phyloP scores from a whole-genome alignment of 108 stramenopile species.

The Nannochloropsis gaditana region DNA sequence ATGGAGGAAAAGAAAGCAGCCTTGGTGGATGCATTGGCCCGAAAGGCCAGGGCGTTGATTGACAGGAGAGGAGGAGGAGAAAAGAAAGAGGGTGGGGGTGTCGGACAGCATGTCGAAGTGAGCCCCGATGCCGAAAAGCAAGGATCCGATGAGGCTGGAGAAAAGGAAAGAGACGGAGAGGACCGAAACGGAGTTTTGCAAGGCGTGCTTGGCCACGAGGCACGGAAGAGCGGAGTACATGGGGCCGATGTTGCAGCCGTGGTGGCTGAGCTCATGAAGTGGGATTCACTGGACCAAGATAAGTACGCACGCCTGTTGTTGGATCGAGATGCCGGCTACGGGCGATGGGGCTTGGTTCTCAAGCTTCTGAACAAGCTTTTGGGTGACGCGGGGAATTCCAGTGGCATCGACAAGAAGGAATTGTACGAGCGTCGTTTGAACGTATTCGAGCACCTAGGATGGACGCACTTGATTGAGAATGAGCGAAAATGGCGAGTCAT shows the following conservation, averaged over 20 bases:
- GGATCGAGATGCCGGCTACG: constrained; percentile 21
- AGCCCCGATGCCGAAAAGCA: neutral
- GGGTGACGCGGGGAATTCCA: neutral
- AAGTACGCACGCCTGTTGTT: constrained; percentile 33
- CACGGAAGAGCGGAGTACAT: neutral
- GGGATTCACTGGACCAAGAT: constrained; percentile 32
- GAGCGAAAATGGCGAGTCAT: constrained; percentile 37
- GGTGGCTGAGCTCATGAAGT: constrained; percentile 22
- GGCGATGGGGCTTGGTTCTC: constrained; percentile 34
- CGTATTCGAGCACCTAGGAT: constrained; percentile 30
- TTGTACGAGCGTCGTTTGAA: neutral
- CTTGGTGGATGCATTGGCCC: constrained; percentile 29
- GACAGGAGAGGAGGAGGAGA: constrained; percentile 22
- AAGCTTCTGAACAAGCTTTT: constrained; percentile 38
- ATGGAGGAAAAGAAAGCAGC: constrained; percentile 34
- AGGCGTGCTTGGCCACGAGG: neutral
- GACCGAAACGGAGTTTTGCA: neutral
- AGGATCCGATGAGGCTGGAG: neutral
- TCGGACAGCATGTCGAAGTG: neutral
- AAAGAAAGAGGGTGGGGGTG: neutral
- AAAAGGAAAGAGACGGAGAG: constrained; percentile 23
- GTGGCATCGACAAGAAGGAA: constrained; percentile 14
- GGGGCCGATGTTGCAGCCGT: neutral
- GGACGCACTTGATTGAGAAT: constrained; percentile 31
- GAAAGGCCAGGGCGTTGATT: constrained; percentile 34